Evolutionary conservation across 345 rosid genomes (phyloP), one percentile per base, ranked within the genome.

Genomic region (Citropsis articulata): DNA sequence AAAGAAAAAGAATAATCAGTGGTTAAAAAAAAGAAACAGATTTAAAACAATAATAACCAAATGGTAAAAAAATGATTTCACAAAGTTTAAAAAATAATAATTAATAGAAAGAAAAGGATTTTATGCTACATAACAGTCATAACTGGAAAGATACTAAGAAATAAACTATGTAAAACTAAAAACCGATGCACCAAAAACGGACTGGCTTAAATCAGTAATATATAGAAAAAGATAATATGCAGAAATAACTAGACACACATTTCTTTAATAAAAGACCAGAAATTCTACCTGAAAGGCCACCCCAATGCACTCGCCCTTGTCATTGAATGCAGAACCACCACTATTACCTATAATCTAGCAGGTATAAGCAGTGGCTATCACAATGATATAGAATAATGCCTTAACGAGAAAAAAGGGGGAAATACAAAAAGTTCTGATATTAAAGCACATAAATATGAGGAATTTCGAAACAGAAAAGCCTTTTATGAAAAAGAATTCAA

Each of bases 311-410:
- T 93, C 97, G 61, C 99, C 98, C 72, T 83, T 91, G 82, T 92
- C 97, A 81, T 94, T 93, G 93, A 96, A 96, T 79, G 99, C 99
- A 83, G 99, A 98, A 81, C 98, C 99, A 81, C 98, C 98, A 76
- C 99, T 96, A 84, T 96, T 96, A 91, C 99, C 99, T 96, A 89
- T 76, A 91, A 84, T 88, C 89, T 88, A 91, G 79, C 84, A 88
- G 84, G 85, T 87, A 84, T 88, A 89, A 91, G 92, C 89, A 88
- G 77, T 84, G 78, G 88, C 86, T 75, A 78, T 84, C 87, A 88
- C 91, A 88, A 83, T 83, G 85, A 84, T 84, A 86, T 61, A 57
- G 45, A 83, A 71, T 63, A 64, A 59, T 56, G 64, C 75, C 80
- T 63, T 67, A 31, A 48, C 5, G 6, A 64, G 73, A 13, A 31